Conservation (phyloP, 2,329 filamentous ascomycete genomes). For the Cladosporium phlei region DNA sequence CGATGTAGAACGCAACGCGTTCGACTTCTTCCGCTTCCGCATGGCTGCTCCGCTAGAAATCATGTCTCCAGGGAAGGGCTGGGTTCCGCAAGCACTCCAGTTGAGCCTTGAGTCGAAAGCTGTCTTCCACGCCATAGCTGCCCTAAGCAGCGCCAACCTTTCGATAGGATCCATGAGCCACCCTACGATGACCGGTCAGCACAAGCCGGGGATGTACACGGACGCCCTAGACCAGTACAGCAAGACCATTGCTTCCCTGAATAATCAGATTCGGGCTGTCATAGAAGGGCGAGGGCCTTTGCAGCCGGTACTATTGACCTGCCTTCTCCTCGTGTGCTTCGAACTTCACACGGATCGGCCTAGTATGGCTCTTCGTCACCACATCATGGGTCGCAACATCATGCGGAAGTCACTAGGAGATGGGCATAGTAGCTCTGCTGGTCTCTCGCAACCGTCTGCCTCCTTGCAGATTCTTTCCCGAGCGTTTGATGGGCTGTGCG, state of each 20-base stretch:
- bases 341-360: slow-evolving; percentile 6
- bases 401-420: neutral
- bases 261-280: neutral
- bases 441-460: neutral
- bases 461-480: neutral
- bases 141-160: slow-evolving; percentile 5
- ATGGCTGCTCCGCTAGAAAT: slow-evolving; percentile 8
- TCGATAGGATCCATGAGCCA: slow-evolving; percentile 4
- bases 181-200: neutral
- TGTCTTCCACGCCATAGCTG: slow-evolving; percentile 10
- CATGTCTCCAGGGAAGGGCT: slow-evolving; percentile 2
- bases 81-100: slow-evolving; percentile 6
- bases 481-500: neutral
- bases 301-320: slow-evolving; percentile 8
- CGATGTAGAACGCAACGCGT: slow-evolving; percentile 1
- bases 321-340: slow-evolving; percentile 7
- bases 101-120: slow-evolving; percentile 2
- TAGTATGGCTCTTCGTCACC: slow-evolving; percentile 8
- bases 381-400: neutral
- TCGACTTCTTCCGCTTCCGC: slow-evolving; percentile 6
- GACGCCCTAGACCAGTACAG: slow-evolving; percentile 6
- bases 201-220: neutral
- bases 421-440: neutral
- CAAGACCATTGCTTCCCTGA: slow-evolving; percentile 1
- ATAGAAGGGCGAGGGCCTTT: neutral